A percentile compares a stretch with the other conserved stretches of the same genome.
Evolutionary conservation across 768 basidiomycete species (phyloP).

Genomic region (Rhodosporidiobolus sp.): DNA sequence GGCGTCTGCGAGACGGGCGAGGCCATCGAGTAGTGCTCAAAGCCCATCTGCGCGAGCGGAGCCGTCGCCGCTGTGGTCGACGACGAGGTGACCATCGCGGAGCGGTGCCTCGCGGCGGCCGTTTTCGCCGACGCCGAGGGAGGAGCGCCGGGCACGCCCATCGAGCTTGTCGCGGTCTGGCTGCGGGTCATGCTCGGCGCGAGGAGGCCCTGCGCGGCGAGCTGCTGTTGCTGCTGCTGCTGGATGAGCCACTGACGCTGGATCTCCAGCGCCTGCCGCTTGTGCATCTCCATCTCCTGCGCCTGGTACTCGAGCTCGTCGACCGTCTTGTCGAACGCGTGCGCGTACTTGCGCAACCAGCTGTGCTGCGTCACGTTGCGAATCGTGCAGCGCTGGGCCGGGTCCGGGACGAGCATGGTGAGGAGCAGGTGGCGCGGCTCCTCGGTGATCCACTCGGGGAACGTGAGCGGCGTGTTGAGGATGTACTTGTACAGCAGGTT

Average conservation of each 20-base stretch:
- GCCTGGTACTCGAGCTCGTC: constrained; percentile 75
- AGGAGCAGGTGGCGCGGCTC: constrained; percentile 78
- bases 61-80: background rate
- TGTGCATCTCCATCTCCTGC: constrained; percentile 78
- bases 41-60: constrained; percentile 22
- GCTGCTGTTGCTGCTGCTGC: constrained; percentile 37
- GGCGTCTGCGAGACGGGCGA: background rate
- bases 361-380: constrained; percentile 77
- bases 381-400: constrained; percentile 71
- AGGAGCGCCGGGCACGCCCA: background rate
- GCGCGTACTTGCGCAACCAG: constrained; percentile 70
- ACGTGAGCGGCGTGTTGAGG: constrained; percentile 90
- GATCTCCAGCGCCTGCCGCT: constrained; percentile 61
- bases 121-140: background rate
- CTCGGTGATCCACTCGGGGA: constrained; percentile 88
- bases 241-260: constrained; percentile 59
- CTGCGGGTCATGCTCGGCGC: constrained; percentile 42
- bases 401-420: constrained; percentile 93
- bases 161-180: constrained; percentile 37
- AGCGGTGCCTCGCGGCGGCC: constrained; percentile 28
- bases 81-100: constrained; percentile 33
- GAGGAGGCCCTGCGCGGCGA: constrained; percentile 32
- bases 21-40: constrained; percentile 21
- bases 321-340: constrained; percentile 66
- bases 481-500: constrained; percentile 98